Base-by-base conservation (phyloP, 768 basidiomycete genomes). In the Lactarius psammicola region DNA sequence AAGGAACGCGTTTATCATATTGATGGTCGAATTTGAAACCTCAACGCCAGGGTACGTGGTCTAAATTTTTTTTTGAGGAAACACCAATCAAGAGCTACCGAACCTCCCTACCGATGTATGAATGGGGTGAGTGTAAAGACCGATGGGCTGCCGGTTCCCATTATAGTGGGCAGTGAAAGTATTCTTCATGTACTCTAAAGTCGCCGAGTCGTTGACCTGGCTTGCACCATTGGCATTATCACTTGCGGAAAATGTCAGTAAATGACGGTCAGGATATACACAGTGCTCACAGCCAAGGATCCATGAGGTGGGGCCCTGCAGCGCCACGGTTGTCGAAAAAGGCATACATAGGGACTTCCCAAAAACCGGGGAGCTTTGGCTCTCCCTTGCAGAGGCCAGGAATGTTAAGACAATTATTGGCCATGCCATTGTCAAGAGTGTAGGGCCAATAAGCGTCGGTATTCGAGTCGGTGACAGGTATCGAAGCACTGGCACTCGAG, bases 401-500 rank as follows among this genome's bases (percentile, higher is more conserved):
- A 4, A 86, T 81, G 9, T 76, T 74, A 63, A 90, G 74, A 70
- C 91, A 93, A 72, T 92, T 82, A 72, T 93, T 93, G 26, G 90
- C 87, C 77, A 93, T 79, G 23, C 91, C 91, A 72, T 88, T 72
- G 74, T 93, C 91, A 59, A 93, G 81, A 0, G 88, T 89, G 74
- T 92, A 92, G 0, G 91, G 91, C 91, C 91, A 93, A 75, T 74
- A 92, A 4, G 90, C 89, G 71, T 93, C 90, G 0, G 90, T 88
- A 57, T 78, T 74, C 18, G 80, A 78, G 59, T 87, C 85, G 17
- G 84, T 87, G 49, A 90, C 89, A 9, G 88, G 87, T 15, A 85
- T 78, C 1, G 88, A 82, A 0, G 88, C 78, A 1, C 84, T 76
- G 0, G 87, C 73, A 26, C 81, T 84, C 7, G 87, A 87, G 71